phyloP scores from a whole-genome alignment of 192 early-diverging fungal species.

The Coemansia sp. region DNA sequence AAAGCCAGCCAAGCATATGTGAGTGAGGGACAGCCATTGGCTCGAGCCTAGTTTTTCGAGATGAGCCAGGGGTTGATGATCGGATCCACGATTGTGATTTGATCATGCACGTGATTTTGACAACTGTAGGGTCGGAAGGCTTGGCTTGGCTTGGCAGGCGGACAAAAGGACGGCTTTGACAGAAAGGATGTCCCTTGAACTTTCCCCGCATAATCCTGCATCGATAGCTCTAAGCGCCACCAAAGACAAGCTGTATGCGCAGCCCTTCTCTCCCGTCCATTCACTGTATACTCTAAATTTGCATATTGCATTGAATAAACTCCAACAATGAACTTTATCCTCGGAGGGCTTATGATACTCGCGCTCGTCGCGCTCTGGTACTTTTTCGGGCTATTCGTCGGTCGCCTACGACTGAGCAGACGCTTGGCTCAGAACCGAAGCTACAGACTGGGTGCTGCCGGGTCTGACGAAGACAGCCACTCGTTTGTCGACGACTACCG shows the following conservation, averaged over 20 bases:
- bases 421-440: constrained; percentile 24
- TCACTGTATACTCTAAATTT: constrained; percentile 7
- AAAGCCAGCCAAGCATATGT: neutral
- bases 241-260: neutral
- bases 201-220: neutral
- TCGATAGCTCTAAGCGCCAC: neutral
- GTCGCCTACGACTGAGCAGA: constrained; percentile 34
- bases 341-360: constrained; percentile 37
- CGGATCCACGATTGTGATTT: neutral
- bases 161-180: neutral
- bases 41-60: neutral
- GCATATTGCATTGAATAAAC: neutral
- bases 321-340: constrained; percentile 30
- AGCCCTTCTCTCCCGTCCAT: neutral
- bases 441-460: constrained; percentile 17
- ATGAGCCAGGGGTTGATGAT: constrained; percentile 1
- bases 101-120: constrained; percentile 9
- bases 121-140: constrained; percentile 13
- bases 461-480: constrained; percentile 18
- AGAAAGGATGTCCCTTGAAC: neutral
- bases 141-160: neutral
- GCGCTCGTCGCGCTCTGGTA: constrained; percentile 46
- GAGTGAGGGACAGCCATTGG: neutral
- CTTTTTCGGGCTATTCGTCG: constrained; percentile 39
- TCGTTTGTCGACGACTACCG: constrained; percentile 45